Base-by-base conservation (phyloP, 306 rosid genomes). In the Quercus aquifolioides region DNA sequence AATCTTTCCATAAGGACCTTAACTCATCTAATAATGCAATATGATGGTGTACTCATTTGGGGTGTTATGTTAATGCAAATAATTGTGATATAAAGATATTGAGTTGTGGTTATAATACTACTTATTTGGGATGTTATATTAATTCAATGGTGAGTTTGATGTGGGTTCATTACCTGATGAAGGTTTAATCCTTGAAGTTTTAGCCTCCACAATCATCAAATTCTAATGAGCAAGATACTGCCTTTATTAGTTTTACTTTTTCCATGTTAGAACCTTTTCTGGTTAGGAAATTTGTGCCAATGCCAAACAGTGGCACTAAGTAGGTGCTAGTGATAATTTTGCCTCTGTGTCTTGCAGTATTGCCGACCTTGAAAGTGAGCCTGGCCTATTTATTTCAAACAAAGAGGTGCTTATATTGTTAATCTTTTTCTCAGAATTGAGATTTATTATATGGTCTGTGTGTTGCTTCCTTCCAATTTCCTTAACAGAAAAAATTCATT, bases 311-410 rank as follows among this genome's bases (percentile, higher is more conserved):
- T 69, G 72, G n/a, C 51, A 28, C 69, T 33, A 71, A 19, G 30
- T 49, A 65, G 75, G 6, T 79, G 71, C 63, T 72, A 26, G 73
- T 70, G 20, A 4, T 19, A 56, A 71, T 85, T 59, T 87, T 43
- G n/a, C 78, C 78, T 79, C 60, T 77, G 64, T 82, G 74, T 63
- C 71, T 75, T 84, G 88, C 92, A 95, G 99, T 86, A 95, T 82
- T 71, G 99, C 97, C 6, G 98, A 83, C 31, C 98, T 95, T 73
- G 98, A 95, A 85, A 95, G 96, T 51, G 96, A 91, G 81, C 93
- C 90, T 28, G 99, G 97, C 72, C 96, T 95, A 69, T 91, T 95
- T 79, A 82, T 91, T 62, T 81, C 93, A 52, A 80, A 95, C 86
- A 93, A 86, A 76, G 92, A 93, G 97, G 99, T 86, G 76, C 67